Evolutionary conservation across 2,329 filamentous ascomycete species (phyloP), one percentile per base, ranked within the genome.

Genomic region (Aschersonia sp.): DNA sequence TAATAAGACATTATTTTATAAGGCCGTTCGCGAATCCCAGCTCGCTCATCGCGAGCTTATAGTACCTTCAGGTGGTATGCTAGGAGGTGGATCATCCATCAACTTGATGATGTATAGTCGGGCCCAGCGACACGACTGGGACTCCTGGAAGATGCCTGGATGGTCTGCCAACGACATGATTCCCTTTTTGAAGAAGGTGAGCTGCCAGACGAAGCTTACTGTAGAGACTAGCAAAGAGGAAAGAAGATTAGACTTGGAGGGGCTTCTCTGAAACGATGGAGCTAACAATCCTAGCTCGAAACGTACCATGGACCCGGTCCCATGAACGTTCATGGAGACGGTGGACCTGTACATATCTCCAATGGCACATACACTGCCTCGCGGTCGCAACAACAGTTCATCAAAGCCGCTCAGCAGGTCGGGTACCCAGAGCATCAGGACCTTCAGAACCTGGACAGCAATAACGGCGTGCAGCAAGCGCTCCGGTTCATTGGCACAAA

Each of bases 101-200:
- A 57, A 57, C 30, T 46, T 56, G 42, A 49, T 56, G 51, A 56
- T 53, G 6, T 57, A 57, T 44, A 56, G 51, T 10, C 53, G 55
- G 7, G 50, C 52, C 2, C 54, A 55, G 29, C 52, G 55, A 30
- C 49, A 52, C 3, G 54, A 57, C 30, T 52, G 51, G 32, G 48
- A 57, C 22, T 46, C 50, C 1, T 57, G 55, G 47, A 51, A 55
- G 4, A 52, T 48, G 5, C 48, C 50, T 8, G 54, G 55, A 1
- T 57, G 55, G 54, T 44, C 47, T 2, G 49, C 55, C 1, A 33
- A 56, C 7, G 55, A 57, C 3, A 40, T 56, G 33, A 32, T 57
- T n/a, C 54, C 53, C 1, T 55, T 49, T 31, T 43, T 55, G 35
- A 53, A 47, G 40, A 56, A 52, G 48, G 53, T 52, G 11, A 22